A percentile compares a stretch with the other conserved stretches of the same genome.
Evolutionary conservation across 768 basidiomycete genomes (phyloP).

Genomic region (Sporobolomyces roseus): DNA sequence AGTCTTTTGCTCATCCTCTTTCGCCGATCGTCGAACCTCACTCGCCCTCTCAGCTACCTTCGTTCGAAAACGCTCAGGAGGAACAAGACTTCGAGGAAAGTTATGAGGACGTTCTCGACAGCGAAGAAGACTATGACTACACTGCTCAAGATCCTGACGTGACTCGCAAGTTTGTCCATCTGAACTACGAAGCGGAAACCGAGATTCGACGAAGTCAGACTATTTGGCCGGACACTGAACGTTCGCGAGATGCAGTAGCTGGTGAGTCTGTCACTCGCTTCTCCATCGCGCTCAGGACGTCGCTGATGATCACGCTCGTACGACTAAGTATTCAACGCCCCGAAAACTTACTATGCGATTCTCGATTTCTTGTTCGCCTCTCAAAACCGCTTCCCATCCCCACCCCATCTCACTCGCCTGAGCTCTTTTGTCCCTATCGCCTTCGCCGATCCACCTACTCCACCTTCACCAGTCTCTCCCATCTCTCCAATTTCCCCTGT

Average conservation of each 20-base stretch:
- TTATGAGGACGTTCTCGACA: background rate
- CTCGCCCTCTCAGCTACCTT: background rate
- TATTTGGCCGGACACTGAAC: constrained; percentile 36
- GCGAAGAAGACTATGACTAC: constrained; percentile 17
- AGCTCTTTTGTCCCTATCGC: constrained; percentile 17
- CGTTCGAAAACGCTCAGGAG: background rate
- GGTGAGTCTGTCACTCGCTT: constrained; percentile 2
- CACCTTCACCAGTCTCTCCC: constrained; percentile 15
- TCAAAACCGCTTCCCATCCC: constrained; percentile 25
- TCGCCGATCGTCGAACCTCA: background rate
- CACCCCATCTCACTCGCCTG: constrained; percentile 5
- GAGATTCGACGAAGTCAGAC: constrained; percentile 17
- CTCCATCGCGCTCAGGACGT: background rate
- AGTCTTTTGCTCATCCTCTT: constrained; percentile 1
- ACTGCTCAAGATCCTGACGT: constrained; percentile 14
- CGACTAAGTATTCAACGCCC: constrained; percentile 28
- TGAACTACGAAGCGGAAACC: constrained; percentile 24
- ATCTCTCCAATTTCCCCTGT: constrained; percentile 11
- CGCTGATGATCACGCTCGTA: background rate
- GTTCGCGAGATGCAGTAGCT: constrained; percentile 21
- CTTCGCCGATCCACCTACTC: constrained; percentile 21
- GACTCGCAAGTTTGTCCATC: background rate
- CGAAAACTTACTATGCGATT: constrained; percentile 20
- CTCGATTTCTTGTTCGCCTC: constrained; percentile 37
- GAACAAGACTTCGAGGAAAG: constrained; percentile 2